Evolutionary conservation across 257 asterid genomes (phyloP).

Genomic region (Verbena officinalis): DNA sequence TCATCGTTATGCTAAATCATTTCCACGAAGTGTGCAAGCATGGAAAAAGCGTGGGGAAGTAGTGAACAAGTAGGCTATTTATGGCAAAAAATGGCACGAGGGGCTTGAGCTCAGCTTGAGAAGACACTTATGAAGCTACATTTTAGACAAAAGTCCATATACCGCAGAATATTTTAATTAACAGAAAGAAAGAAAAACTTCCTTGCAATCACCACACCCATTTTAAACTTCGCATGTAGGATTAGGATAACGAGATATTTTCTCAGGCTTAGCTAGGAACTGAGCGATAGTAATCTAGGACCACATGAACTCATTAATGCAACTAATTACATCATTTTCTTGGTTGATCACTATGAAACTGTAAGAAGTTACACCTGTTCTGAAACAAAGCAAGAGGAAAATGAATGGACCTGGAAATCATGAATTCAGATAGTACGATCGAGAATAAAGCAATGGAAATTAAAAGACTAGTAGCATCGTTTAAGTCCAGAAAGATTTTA

Average conservation of each 20-base stretch:
- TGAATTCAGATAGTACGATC: constrained; percentile 3
- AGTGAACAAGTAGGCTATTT: neutral
- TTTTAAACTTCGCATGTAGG: neutral
- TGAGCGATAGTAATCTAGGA: constrained; percentile 6
- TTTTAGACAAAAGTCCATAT: neutral
- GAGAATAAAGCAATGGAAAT: neutral
- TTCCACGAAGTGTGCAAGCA: constrained; percentile 3
- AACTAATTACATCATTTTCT: constrained; percentile 16
- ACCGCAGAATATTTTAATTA: neutral
- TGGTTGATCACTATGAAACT: constrained; percentile 10
- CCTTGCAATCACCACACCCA: constrained; percentile 1
- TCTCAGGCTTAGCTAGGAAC: neutral
- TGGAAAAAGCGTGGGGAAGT: neutral
- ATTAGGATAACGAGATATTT: neutral
- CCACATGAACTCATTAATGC: neutral
- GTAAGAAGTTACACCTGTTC: neutral
- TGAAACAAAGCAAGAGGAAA: constrained; percentile 1
- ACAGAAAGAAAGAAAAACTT: neutral
- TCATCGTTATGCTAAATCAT: neutral
- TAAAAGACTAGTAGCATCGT: neutral
- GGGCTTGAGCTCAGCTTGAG: neutral
- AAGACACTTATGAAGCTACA: neutral
- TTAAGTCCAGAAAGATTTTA: constrained; percentile 9
- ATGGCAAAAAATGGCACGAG: neutral
- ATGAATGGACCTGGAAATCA: neutral